Conservation (phyloP, 441 rosid genomes). For the Syzygium malaccense region DNA sequence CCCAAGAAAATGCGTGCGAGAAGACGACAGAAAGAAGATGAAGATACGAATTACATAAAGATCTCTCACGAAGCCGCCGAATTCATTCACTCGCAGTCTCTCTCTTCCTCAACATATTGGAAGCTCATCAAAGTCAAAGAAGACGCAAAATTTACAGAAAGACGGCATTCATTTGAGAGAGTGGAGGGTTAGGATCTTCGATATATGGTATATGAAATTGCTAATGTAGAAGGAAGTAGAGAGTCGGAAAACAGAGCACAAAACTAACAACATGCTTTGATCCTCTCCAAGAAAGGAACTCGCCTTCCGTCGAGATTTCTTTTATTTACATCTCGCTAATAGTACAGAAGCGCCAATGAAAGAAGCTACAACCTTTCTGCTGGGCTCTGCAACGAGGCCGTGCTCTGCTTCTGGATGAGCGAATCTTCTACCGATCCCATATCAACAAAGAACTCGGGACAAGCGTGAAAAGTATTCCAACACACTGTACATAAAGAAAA, state of each 20-base stretch:
- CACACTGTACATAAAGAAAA: not conserved
- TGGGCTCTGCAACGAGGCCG: not conserved
- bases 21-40: not conserved
- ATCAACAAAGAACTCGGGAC: not conserved
- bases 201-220: not conserved
- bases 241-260: not conserved
- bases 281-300: not conserved
- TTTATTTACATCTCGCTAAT: not conserved
- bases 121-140: not conserved
- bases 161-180: not conserved
- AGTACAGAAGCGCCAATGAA: not conserved
- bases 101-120: not conserved
- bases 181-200: not conserved
- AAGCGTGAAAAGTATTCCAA: not conserved
- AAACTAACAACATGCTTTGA: not conserved
- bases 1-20: not conserved
- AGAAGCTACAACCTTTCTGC: not conserved
- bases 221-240: not conserved
- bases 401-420: not conserved
- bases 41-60: not conserved
- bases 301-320: not conserved
- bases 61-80: not conserved
- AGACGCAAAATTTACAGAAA: not conserved
- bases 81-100: not conserved
- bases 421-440: not conserved